These are phyloP conservation scores for Prunus kanzakura DNA, from an alignment of 306 rosid species.

Conservation along the genomic window DNA sequence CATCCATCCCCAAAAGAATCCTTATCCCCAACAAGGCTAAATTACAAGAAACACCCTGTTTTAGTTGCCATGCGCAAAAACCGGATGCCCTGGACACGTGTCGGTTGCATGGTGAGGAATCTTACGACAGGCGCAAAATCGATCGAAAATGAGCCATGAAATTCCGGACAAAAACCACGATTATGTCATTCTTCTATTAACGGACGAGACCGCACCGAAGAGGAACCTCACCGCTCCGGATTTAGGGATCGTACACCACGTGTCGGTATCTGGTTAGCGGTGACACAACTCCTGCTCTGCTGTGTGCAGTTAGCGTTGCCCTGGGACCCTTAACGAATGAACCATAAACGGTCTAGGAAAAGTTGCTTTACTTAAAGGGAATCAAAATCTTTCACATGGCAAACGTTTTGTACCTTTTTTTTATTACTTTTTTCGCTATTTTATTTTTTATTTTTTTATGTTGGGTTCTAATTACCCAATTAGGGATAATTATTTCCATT, in stretches of 20 bases:
- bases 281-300: background rate
- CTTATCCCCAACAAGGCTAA: constrained; percentile 30
- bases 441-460: no score
- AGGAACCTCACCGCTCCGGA: constrained; percentile 27
- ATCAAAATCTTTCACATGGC: background rate
- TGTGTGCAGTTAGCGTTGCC: constrained; percentile 5
- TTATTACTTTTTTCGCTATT: background rate
- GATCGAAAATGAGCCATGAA: constrained; percentile 5
- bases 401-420: background rate
- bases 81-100: constrained; percentile 26
- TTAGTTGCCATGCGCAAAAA: constrained; percentile 12
- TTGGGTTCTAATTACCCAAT: no score
- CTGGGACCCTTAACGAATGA: background rate
- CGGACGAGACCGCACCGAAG: constrained; percentile 24
- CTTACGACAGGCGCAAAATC: constrained; percentile 22
- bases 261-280: constrained; percentile 16
- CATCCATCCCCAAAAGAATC: constrained; percentile 39
- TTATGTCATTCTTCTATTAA: background rate
- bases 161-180: no score
- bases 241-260: constrained; percentile 2
- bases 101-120: constrained; percentile 4
- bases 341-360: background rate
- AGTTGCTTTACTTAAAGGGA: background rate
- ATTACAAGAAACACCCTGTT: background rate
- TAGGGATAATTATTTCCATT: no score